These are phyloP conservation scores for Favolaschia claudopus DNA, from an alignment of 768 basidiomycete species.

Conservation along the genomic window DNA sequence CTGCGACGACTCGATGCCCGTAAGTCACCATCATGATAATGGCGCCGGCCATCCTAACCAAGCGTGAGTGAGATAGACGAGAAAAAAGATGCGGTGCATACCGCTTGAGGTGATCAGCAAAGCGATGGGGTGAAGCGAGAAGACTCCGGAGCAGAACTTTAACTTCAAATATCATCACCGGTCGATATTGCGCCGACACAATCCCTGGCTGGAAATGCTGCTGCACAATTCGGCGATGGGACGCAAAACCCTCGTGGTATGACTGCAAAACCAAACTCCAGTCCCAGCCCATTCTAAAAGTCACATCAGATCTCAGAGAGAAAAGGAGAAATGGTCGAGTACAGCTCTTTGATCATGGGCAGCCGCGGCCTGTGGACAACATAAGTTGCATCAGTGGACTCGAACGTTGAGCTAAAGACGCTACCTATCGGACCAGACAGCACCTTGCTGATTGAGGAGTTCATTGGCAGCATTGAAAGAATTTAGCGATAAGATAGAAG, in stretches of 20 bases:
- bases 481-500: conserved; percentile 4
- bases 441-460: conserved; percentile 6
- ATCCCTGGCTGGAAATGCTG: conserved; percentile 7
- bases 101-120: conserved; percentile 12
- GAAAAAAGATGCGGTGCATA: neutral
- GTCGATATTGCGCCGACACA: neutral
- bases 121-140: neutral
- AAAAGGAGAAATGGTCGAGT: neutral
- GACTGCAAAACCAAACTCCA: conserved; percentile 8
- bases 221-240: conserved; percentile 10
- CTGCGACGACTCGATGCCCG: conserved; percentile 2
- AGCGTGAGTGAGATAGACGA: neutral
- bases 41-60: conserved; percentile 6
- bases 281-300: conserved; percentile 12
- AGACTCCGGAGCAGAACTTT: neutral
- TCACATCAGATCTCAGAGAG: neutral
- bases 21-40: conserved; percentile 12
- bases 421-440: conserved; percentile 8
- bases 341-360: conserved; percentile 11
- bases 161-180: conserved; percentile 3
- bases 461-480: conserved; percentile 2
- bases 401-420: neutral
- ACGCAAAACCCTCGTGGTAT: conserved; percentile 1
- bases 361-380: conserved; percentile 2
- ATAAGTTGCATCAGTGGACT: neutral